Evolutionary conservation across 2,329 filamentous ascomycete genomes (phyloP).

Genomic region (Fusarium aywerte): DNA sequence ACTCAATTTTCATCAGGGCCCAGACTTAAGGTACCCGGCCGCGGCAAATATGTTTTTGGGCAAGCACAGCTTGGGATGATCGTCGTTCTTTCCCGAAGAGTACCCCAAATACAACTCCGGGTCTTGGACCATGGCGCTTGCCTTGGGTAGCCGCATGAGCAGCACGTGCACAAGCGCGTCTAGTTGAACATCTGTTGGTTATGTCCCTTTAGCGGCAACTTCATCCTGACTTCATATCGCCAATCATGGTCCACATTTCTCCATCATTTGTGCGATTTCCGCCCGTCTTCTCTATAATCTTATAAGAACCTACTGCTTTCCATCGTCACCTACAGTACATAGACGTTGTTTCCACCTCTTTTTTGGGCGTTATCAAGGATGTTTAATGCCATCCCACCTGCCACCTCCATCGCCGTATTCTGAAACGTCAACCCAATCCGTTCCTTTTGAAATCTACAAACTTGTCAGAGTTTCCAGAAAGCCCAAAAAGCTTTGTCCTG

Average conservation of each 20-base stretch:
- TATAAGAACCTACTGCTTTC: not conserved
- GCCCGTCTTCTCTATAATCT: not conserved
- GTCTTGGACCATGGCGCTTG: constrained; percentile 26
- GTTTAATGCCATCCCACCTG: not conserved
- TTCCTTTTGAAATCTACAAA: not conserved
- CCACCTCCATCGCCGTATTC: not conserved
- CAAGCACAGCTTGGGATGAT: constrained; percentile 14
- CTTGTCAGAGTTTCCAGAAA: not conserved
- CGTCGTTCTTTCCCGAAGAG: constrained; percentile 8
- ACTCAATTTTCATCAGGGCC: not conserved
- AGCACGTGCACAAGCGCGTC: constrained; percentile 33
- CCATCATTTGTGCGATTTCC: not conserved
- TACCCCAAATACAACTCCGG: constrained; percentile 13
- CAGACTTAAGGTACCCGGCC: constrained; percentile 28
- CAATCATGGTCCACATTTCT: not conserved
- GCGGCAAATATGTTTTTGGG: constrained; percentile 41
- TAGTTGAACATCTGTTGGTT: constrained; percentile 13
- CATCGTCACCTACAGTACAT: not conserved
- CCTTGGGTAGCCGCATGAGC: constrained; percentile 11
- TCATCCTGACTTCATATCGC: constrained; percentile 26
- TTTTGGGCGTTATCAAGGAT: not conserved
- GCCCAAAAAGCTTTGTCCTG: not conserved
- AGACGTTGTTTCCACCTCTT: not conserved
- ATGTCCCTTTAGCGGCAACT: constrained; percentile 8
- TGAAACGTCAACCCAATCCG: not conserved